phyloP scores from a whole-genome alignment of 73 alveolate genomes.

The Symbiodinium pilosum region DNA sequence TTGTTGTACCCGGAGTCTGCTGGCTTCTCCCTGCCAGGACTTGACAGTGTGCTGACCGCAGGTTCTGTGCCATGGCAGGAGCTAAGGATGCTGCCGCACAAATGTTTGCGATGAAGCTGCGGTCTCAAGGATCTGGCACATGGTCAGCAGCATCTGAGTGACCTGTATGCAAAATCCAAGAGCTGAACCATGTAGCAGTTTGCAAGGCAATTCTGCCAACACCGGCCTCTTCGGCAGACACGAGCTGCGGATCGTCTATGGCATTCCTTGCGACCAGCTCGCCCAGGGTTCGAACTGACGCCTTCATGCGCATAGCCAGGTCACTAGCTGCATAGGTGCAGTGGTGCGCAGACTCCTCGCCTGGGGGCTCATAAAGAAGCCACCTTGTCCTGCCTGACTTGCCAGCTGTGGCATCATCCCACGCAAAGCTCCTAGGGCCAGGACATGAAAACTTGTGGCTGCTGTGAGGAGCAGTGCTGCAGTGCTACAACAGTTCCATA shows the following conservation, averaged over 20 bases:
- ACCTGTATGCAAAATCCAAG: background rate
- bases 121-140: background rate
- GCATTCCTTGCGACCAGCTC: slow-evolving; percentile 89
- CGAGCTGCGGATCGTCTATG: slow-evolving; percentile 91
- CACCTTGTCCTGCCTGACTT: slow-evolving; percentile 19
- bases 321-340: too few species aligned
- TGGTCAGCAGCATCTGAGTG: background rate
- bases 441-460: background rate
- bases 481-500: background rate
- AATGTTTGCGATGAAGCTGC: background rate
- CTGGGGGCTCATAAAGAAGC: slow-evolving; percentile 62
- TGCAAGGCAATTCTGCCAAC: background rate
- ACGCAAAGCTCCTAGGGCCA: slow-evolving; percentile 7
- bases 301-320: background rate
- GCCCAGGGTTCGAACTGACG: slow-evolving; percentile 47
- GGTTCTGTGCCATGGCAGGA: background rate
- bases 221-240: slow-evolving; percentile 17
- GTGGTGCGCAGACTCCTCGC: background rate
- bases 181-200: background rate
- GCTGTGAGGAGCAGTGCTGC: too few species aligned
- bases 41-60: background rate
- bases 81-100: background rate
- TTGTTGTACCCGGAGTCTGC: background rate
- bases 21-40: background rate
- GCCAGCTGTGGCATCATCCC: slow-evolving; percentile 90